These are phyloP conservation scores for Sextonia rubra DNA, from an alignment of 164 flowering plant species.

Conservation along the genomic window DNA sequence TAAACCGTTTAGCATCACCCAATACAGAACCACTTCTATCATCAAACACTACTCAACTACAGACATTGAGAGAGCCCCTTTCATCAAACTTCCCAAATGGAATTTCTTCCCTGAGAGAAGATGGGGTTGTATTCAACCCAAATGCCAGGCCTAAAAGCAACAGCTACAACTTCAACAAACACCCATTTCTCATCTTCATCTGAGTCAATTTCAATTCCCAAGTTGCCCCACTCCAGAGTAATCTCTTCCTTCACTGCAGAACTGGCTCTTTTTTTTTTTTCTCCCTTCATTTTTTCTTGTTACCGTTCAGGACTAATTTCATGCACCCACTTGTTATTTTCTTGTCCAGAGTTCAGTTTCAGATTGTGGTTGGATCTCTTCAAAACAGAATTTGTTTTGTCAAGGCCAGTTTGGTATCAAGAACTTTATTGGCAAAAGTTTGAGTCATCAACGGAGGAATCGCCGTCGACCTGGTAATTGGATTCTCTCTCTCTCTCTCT, in stretches of 20 bases:
- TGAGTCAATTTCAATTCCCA: slow-evolving; percentile 16
- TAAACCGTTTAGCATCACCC: slow-evolving; percentile 6
- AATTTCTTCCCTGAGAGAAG: neutral
- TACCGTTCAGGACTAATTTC: neutral
- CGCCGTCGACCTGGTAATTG: slow-evolving; percentile 17
- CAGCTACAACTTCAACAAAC: slow-evolving; percentile 10
- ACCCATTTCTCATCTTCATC: slow-evolving; percentile 16
- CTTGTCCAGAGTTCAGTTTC: slow-evolving; percentile 21
- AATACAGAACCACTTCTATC: slow-evolving; percentile 13
- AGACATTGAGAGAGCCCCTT: neutral
- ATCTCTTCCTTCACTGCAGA: neutral
- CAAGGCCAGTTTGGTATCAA: slow-evolving; percentile 31
- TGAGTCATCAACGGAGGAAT: slow-evolving; percentile 7
- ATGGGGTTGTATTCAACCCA: slow-evolving; percentile 26
- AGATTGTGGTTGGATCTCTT: slow-evolving; percentile 23
- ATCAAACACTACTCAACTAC: neutral
- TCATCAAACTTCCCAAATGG: neutral
- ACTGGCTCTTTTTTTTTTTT: neutral
- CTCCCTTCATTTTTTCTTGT: neutral
- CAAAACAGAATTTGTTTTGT: slow-evolving; percentile 26
- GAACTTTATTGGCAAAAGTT: slow-evolving; percentile 16
- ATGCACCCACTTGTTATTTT: neutral
- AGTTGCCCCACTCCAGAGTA: slow-evolving; percentile 29
- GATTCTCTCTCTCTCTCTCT: neutral
- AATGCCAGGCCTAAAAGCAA: slow-evolving; percentile 20